Evolutionary conservation across 805 yeast genomes (phyloP), one percentile per base, ranked within the genome.

Genomic region (Suhomyces sp.): DNA sequence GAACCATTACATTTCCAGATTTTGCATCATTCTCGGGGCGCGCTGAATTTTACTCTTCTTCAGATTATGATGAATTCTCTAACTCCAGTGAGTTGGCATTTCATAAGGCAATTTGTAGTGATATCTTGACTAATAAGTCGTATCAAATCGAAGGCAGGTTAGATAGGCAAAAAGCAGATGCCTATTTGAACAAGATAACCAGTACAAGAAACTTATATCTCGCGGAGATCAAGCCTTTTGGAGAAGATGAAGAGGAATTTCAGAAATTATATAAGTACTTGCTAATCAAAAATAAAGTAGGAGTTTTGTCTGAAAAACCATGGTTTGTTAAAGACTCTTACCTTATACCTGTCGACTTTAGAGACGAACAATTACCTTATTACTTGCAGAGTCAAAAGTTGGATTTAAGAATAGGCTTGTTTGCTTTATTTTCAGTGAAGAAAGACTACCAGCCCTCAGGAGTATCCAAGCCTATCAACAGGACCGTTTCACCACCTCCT

Each of bases 121-220:
- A 61, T 26, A 50, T 72, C 4, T 55, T 60, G 37, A 36, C 42
- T 21, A 38, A 44, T 13, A 33, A 50, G 26, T 45, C 57, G 22
- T 56, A 79, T 44, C 61, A 62, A 19, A 59, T 85, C 28, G 81
- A 77, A 40, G 95, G 95, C 3, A 67, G 88, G 36, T 64, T 87
- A 28, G 79, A 76, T 47, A 50, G 64, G 4, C 36, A 43, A 5
- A 65, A 60, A 33, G 95, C 88, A 1, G 77, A 72, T 35, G 62
- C 61, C 9, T 86, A 86, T 50, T 56, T 86, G 41, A 44, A 53
- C 18, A 70, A 72, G 42, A 66, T 77, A 13, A 47, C 64, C 1
- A 46, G 55, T 6, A 60, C 80, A 1, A 66, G 85, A 46, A 79
- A 79, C 50, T 49, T 85, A 15, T 73, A 68, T 13, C 46, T 82